phyloP scores from a whole-genome alignment of 2,329 filamentous ascomycete species.

The Dactylella cylindrospora region DNA sequence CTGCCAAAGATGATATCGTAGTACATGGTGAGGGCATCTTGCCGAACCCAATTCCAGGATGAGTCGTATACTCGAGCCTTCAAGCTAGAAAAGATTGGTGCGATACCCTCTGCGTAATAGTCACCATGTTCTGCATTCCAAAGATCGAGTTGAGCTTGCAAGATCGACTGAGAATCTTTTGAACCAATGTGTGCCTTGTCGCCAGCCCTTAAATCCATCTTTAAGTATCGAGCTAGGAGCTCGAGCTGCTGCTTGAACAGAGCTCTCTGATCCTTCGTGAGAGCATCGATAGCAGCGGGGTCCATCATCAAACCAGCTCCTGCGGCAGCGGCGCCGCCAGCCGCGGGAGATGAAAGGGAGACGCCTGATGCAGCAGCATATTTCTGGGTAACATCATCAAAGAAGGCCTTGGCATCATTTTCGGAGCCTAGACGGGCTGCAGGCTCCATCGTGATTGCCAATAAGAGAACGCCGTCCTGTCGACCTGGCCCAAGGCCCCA shows the following conservation, averaged over 20 bases:
- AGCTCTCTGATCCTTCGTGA: conserved; percentile 93
- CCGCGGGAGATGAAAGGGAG: conserved; percentile 71
- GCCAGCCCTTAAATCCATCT: conserved; percentile 93
- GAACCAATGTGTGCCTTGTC: conserved; percentile 88
- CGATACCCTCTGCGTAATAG: conserved; percentile 90
- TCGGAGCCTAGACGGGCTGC: conserved; percentile 84
- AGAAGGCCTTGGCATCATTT: conserved; percentile 84
- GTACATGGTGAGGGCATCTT: conserved; percentile 97
- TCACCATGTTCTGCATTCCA: conserved; percentile 97
- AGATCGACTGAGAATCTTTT: conserved; percentile 78
- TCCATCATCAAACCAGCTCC: conserved; percentile 97
- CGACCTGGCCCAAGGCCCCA: conserved; percentile 86
- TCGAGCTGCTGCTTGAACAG: conserved; percentile 99
- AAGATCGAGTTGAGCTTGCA: conserved; percentile 90
- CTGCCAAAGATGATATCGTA: conserved; percentile 98
- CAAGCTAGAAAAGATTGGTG: conserved; percentile 86
- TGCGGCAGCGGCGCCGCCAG: conserved; percentile 71
- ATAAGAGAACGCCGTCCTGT: conserved; percentile 84
- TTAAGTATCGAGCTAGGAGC: conserved; percentile 89
- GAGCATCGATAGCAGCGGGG: conserved; percentile 89
- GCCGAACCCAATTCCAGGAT: conserved; percentile 98
- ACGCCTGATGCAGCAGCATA: conserved; percentile 83
- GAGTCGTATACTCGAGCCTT: conserved; percentile 98
- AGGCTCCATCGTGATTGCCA: conserved; percentile 92
- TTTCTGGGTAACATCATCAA: conserved; percentile 85